These are phyloP conservation scores for Erysimum cheiri DNA, from an alignment of 441 rosid genomes.

Conservation along the genomic window DNA sequence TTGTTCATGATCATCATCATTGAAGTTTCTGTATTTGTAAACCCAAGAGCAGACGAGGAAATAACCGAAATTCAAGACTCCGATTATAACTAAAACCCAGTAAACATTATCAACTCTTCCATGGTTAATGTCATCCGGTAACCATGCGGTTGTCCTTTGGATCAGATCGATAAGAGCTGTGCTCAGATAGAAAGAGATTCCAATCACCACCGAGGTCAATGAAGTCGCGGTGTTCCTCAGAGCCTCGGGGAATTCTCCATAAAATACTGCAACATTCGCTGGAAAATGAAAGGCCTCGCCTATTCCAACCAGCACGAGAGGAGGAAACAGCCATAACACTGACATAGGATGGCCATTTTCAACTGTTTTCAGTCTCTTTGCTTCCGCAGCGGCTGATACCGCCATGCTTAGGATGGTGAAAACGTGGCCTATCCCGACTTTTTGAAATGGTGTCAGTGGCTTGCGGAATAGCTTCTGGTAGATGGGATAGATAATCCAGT, in stretches of 20 bases:
- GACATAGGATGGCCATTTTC: conserved; percentile 36
- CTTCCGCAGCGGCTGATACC: conserved; percentile 47
- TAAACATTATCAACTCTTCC: conserved; percentile 50
- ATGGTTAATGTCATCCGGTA: conserved; percentile 45
- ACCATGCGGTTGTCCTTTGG: conserved; percentile 46
- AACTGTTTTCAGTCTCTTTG: conserved; percentile 47
- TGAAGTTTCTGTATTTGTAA: conserved; percentile 31
- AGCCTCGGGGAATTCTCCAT: conserved; percentile 48
- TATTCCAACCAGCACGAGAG: conserved; percentile 48
- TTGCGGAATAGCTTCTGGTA: conserved; percentile 44
- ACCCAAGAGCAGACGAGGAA: conserved; percentile 35
- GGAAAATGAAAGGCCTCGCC: conserved; percentile 51
- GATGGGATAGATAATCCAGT: conserved; percentile 34
- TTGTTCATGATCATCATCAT: conserved; percentile 7
- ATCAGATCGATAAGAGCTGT: conserved; percentile 44
- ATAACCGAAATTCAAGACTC: conserved; percentile 28
- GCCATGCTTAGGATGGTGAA: conserved; percentile 49
- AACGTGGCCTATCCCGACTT: conserved; percentile 52
- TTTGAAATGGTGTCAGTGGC: conserved; percentile 41
- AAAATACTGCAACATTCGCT: conserved; percentile 40
- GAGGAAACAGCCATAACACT: conserved; percentile 50
- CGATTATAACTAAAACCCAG: conserved; percentile 40
- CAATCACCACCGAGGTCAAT: conserved; percentile 41
- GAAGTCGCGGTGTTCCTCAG: conserved; percentile 49
- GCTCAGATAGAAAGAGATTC: conserved; percentile 44